These are phyloP conservation scores for Elaphomyces granulatus DNA, from an alignment of 495 filamentous ascomycete genomes.

Conservation along the genomic window DNA sequence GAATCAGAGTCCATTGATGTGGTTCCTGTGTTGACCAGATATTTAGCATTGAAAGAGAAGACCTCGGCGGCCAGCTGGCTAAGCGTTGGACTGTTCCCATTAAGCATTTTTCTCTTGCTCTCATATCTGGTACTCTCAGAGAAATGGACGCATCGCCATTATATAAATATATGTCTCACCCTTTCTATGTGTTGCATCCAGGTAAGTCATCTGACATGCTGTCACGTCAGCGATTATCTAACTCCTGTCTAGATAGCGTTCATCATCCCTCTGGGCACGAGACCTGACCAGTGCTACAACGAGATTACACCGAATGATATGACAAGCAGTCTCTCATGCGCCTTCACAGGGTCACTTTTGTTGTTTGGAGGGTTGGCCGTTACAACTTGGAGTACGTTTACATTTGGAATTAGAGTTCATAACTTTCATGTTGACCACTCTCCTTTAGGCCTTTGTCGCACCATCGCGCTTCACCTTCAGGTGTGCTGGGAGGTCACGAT, in stretches of 20 bases:
- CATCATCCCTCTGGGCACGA: slow-evolving; percentile 72
- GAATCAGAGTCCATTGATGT: not conserved
- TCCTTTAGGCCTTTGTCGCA: slow-evolving; percentile 65
- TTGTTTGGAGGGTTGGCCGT: slow-evolving; percentile 72
- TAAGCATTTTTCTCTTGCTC: slow-evolving; percentile 60
- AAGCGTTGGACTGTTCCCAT: slow-evolving; percentile 55
- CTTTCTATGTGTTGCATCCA: slow-evolving; percentile 61
- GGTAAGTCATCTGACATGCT: too few relatives aligned
- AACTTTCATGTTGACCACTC: too few relatives aligned
- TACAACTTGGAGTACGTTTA: slow-evolving; percentile 57
- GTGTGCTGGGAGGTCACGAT: slow-evolving; percentile 94
- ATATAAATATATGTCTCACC: slow-evolving; percentile 76
- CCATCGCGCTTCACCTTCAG: slow-evolving; percentile 86
- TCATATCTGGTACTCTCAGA: slow-evolving; percentile 74
- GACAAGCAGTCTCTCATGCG: slow-evolving; percentile 66
- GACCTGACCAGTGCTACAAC: slow-evolving; percentile 74
- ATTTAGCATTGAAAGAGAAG: slow-evolving; percentile 46
- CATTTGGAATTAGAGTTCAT: not conserved
- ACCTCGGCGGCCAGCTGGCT: slow-evolving; percentile 60
- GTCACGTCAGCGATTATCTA: slow-evolving; percentile 14
- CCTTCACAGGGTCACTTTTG: slow-evolving; percentile 74
- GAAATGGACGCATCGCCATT: slow-evolving; percentile 86
- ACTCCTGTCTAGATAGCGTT: slow-evolving; percentile 53
- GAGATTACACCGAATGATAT: slow-evolving; percentile 89
- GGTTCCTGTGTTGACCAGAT: slow-evolving; percentile 1